Conservation (phyloP, 257 asterid species). For the Solanum bukasovii region DNA sequence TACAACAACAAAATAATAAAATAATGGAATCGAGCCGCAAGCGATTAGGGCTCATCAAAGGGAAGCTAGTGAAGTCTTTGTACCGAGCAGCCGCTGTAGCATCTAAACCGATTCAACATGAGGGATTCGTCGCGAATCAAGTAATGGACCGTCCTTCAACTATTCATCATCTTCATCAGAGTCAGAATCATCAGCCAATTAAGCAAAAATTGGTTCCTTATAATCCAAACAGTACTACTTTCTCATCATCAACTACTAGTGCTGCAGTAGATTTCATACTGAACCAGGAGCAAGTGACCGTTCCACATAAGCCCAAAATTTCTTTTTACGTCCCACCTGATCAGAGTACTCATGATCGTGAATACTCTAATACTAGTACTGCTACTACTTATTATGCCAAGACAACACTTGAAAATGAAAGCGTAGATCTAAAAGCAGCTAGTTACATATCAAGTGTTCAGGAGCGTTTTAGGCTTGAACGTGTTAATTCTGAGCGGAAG, state of each 20-base stretch:
- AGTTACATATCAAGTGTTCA: constrained; percentile 43
- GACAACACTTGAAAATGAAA: constrained; percentile 27
- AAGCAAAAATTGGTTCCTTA: background rate
- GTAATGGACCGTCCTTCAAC: background rate
- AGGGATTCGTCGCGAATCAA: background rate
- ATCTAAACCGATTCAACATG: constrained; percentile 11
- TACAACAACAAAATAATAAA: background rate
- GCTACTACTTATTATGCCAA: background rate
- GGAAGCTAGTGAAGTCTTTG: constrained; percentile 38
- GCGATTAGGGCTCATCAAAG: constrained; percentile 26
- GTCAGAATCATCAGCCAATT: background rate
- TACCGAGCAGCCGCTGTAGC: constrained; percentile 16
- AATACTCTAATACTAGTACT: background rate
- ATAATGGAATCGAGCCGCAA: constrained; percentile 35
- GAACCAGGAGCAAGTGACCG: constrained; percentile 11
- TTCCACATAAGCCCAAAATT: constrained; percentile 10
- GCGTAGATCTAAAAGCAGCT: constrained; percentile 41
- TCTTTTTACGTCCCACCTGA: background rate
- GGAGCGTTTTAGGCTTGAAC: constrained; percentile 46
- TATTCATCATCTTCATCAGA: background rate
- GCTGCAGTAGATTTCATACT: constrained; percentile 1
- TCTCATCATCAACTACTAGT: background rate
- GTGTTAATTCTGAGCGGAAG: constrained; percentile 16
- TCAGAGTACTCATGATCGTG: background rate
- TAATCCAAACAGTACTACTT: background rate